Conservation (phyloP, 2,329 filamentous ascomycete species). For the Pyrenophora graminea region DNA sequence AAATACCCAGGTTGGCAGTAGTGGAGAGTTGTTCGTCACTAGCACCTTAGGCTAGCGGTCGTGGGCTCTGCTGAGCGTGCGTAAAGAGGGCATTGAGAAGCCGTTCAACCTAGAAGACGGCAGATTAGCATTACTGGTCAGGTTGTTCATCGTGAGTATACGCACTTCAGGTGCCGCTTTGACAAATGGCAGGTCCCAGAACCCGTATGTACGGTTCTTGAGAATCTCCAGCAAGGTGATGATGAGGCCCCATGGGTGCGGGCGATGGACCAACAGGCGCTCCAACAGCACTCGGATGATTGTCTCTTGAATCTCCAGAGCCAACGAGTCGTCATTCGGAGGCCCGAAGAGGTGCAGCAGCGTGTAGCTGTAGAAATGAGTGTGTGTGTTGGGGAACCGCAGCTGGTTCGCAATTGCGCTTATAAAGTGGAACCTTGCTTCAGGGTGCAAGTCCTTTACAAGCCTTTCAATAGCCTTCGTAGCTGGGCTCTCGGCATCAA, state of each 20-base stretch:
- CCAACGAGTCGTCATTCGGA: slow-evolving; percentile 60
- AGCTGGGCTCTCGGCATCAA: slow-evolving; percentile 68
- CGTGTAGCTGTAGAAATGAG: slow-evolving; percentile 87
- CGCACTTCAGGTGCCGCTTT: slow-evolving; percentile 79
- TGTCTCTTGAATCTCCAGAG: slow-evolving; percentile 84
- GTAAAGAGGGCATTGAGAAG: slow-evolving; percentile 53
- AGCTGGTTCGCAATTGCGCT: slow-evolving; percentile 88
- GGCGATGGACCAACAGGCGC: slow-evolving; percentile 83
- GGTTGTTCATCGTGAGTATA: slow-evolving; percentile 10
- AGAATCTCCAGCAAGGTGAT: slow-evolving; percentile 85
- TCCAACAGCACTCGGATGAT: slow-evolving; percentile 88
- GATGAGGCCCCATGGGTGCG: slow-evolving; percentile 94
- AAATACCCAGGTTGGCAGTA: slow-evolving; percentile 40
- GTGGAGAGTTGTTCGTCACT: slow-evolving; percentile 28
- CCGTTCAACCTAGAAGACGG: slow-evolving; percentile 48
- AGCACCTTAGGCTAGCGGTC: slow-evolving; percentile 35
- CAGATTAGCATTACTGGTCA: slow-evolving; percentile 20
- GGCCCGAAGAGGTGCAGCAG: slow-evolving; percentile 79
- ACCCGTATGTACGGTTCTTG: slow-evolving; percentile 87
- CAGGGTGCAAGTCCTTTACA: slow-evolving; percentile 72
- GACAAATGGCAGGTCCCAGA: slow-evolving; percentile 92
- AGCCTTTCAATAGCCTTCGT: slow-evolving; percentile 75
- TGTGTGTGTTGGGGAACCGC: slow-evolving; percentile 85
- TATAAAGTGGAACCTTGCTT: slow-evolving; percentile 83
- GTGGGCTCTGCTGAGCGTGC: slow-evolving; percentile 54